These are phyloP conservation scores for Penicillium fimorum DNA, from an alignment of 495 filamentous ascomycete genomes.

Conservation along the genomic window DNA sequence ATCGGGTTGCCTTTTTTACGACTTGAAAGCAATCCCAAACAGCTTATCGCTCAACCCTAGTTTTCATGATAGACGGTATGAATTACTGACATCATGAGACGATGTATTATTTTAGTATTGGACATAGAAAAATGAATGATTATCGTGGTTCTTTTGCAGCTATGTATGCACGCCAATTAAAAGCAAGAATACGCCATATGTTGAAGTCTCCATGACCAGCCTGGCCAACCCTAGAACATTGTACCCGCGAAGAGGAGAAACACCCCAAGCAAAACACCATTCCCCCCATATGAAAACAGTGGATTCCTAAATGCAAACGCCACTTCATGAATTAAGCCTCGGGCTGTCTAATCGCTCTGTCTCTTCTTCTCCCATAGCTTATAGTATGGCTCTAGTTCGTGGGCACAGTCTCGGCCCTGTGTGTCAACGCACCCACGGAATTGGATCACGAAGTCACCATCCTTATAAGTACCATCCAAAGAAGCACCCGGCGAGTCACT, in stretches of 20 bases:
- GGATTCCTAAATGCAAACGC: neutral
- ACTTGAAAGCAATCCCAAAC: neutral
- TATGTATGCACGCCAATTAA: constrained; percentile 17
- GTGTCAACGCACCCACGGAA: constrained; percentile 68
- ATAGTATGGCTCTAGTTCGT: constrained; percentile 61
- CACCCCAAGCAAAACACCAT: constrained; percentile 7
- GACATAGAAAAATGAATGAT: constrained; percentile 24
- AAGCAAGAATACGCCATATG: constrained; percentile 20
- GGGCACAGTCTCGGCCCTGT: constrained; percentile 60
- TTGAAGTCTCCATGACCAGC: constrained; percentile 6
- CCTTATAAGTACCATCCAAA: constrained; percentile 51
- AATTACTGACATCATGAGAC: constrained; percentile 9
- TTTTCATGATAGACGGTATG: neutral
- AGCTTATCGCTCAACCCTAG: neutral
- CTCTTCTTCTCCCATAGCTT: constrained; percentile 42
- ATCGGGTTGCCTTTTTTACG: neutral
- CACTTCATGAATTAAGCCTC: neutral
- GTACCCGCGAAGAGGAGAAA: neutral
- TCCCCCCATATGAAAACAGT: constrained; percentile 3
- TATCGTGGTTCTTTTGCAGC: constrained; percentile 14
- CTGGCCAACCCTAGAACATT: constrained; percentile 6
- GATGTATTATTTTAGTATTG: constrained; percentile 18
- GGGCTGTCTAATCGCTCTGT: constrained; percentile 19
- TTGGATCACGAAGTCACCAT: constrained; percentile 83
- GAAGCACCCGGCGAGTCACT: constrained; percentile 44